These are phyloP conservation scores for Polyporus arcularius DNA, from an alignment of 768 basidiomycete genomes.

Conservation along the genomic window DNA sequence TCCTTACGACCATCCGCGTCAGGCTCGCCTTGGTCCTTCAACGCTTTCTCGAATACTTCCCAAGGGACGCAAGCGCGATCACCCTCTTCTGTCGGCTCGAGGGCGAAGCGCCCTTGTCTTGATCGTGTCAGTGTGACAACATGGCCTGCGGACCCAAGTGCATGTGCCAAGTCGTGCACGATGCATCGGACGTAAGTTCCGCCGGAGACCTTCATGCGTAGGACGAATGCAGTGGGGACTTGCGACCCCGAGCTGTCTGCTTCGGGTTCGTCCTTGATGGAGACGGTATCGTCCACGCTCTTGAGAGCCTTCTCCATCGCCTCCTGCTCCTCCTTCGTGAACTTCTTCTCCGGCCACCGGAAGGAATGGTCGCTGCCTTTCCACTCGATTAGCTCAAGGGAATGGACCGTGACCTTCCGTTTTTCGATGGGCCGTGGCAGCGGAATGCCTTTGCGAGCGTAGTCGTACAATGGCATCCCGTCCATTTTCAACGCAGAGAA, in stretches of 20 bases:
- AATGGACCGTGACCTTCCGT: constrained; percentile 79
- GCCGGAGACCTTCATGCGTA: constrained; percentile 92
- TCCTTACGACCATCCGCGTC: constrained; percentile 68
- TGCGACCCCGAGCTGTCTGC: constrained; percentile 32
- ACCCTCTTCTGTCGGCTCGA: constrained; percentile 50
- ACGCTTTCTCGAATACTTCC: constrained; percentile 68
- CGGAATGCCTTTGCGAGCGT: constrained; percentile 87
- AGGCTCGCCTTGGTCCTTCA: constrained; percentile 50
- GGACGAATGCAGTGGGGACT: constrained; percentile 75
- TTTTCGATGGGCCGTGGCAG: constrained; percentile 93
- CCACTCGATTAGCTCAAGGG: constrained; percentile 80
- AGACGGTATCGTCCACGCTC: constrained; percentile 42
- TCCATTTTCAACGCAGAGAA: constrained; percentile 99
- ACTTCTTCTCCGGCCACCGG: constrained; percentile 70
- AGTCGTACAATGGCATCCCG: constrained; percentile 92
- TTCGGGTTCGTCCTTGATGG: constrained; percentile 38
- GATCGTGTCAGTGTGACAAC: constrained; percentile 89
- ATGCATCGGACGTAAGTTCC: constrained; percentile 98
- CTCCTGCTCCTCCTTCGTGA: constrained; percentile 67
- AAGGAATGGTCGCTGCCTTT: constrained; percentile 74
- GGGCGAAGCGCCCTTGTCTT: constrained; percentile 82
- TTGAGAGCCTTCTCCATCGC: constrained; percentile 68
- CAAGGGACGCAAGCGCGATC: constrained; percentile 71
- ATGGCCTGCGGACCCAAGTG: constrained; percentile 86
- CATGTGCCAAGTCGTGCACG: constrained; percentile 87